These are phyloP conservation scores for Ophiostoma sp. DNA, from an alignment of 2,329 filamentous ascomycete genomes.

Conservation along the genomic window DNA sequence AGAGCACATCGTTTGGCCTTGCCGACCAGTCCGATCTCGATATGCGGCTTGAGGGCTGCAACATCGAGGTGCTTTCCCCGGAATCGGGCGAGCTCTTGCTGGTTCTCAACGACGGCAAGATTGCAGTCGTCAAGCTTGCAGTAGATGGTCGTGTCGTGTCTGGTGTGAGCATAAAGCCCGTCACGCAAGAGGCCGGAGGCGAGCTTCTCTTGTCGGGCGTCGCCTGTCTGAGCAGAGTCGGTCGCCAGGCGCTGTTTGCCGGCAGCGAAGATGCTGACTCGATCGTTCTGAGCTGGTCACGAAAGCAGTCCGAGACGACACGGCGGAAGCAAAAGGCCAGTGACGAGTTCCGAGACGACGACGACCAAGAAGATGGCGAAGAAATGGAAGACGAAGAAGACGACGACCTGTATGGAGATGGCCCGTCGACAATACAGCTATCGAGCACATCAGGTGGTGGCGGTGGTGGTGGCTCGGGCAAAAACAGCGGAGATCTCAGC, in stretches of 20 bases:
- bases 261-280: constrained; percentile 86
- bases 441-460: constrained; percentile 40
- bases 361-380: constrained; percentile 47
- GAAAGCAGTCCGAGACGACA: constrained; percentile 60
- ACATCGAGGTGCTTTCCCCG: constrained; percentile 71
- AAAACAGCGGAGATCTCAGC: constrained; percentile 58
- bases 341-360: constrained; percentile 50
- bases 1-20: constrained; percentile 79
- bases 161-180: constrained; percentile 70
- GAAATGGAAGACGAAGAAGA: constrained; percentile 49
- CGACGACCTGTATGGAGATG: constrained; percentile 64
- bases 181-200: constrained; percentile 65
- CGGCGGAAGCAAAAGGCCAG: constrained; percentile 60
- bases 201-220: constrained; percentile 60
- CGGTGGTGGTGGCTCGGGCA: constrained; percentile 40
- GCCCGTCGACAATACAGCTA: constrained; percentile 42
- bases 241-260: constrained; percentile 72
- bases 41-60: constrained; percentile 78
- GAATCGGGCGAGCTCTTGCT: constrained; percentile 84
- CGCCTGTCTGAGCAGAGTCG: constrained; percentile 69
- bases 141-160: constrained; percentile 91
- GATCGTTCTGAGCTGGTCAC: constrained; percentile 75
- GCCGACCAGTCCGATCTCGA: constrained; percentile 80
- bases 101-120: constrained; percentile 70
- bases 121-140: constrained; percentile 76